Evolutionary conservation across 192 early-diverging fungal genomes (phyloP), one percentile per base, ranked within the genome.

Genomic region (Piromyces sp.): DNA sequence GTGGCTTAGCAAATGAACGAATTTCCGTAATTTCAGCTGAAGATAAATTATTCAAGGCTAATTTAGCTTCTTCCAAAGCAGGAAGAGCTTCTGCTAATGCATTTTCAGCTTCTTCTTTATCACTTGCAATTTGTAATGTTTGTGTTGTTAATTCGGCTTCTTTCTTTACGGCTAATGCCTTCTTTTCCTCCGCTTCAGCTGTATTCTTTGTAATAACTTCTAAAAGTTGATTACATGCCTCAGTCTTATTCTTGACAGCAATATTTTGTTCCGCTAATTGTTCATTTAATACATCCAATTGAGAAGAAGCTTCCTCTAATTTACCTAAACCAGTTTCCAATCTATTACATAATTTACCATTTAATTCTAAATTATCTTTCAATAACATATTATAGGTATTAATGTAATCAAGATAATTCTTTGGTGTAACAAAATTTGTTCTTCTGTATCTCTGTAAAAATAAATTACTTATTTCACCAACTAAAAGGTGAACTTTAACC

Each of bases 21-120:
- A 91, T 90, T 86, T 91, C 90, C 0, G 90, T 91, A 81, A 91
- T 91, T 83, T 91, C 90, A 11, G 88, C 87, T 6, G 87, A 85
- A 30, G 90, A 91, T 30, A 91, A 83, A 80, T 90, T 89, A 79
- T 86, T 86, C 80, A 91, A 82, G 9, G 90, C 90, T 79, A 87
- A 79, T 78, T 88, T 84, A 78, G 90, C 90, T 82, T 91, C 87
- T 79, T 91, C 90, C 12, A 91, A 84, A 6, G 90, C 90, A 14
- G 90, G 90, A 26, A 91, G 83, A 3, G 90, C 89, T 83, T 91
- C 90, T 15, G 87, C 87, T 38, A 91, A 84, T 26, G 90, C 90
- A 22, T 84, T 87, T 81, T 91, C 90, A 29, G 90, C 90, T 88
- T 91, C 90, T 82, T 91, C 90, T 82, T 91, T 91, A 79, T 91